Conservation (phyloP, 805 yeast species). For the Tetrapisispora fleetii region DNA sequence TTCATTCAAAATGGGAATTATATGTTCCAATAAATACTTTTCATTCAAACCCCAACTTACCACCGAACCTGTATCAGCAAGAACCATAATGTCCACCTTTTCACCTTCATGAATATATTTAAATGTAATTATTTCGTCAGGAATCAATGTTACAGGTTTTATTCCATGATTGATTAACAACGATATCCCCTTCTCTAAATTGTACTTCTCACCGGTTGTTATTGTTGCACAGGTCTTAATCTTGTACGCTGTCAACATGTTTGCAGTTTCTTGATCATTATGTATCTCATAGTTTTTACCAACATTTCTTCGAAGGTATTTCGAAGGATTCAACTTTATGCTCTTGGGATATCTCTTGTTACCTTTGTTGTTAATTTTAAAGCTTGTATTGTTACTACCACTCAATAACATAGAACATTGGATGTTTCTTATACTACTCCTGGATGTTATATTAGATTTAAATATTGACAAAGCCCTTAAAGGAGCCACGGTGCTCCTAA, state of each 20-base stretch:
- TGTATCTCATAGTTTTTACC: constrained; percentile 5
- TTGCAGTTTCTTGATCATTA: neutral
- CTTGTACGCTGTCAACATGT: neutral
- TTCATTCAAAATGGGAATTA: constrained; percentile 42
- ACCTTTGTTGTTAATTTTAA: neutral
- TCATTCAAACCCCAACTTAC: constrained; percentile 80
- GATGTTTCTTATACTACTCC: too few relatives aligned
- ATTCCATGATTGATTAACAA: constrained; percentile 27
- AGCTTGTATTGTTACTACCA: neutral
- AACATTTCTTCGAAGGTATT: constrained; percentile 13
- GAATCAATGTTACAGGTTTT: constrained; percentile 39
- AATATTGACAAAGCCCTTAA: neutral
- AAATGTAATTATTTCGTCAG: constrained; percentile 59
- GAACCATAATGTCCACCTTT: constrained; percentile 49
- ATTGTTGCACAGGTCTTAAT: constrained; percentile 51
- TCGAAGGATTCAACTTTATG: constrained; percentile 8
- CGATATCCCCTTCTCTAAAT: constrained; percentile 38
- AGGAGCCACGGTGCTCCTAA: neutral
- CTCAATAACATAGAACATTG: too few relatives aligned
- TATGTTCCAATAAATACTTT: constrained; percentile 33
- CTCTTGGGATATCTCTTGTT: constrained; percentile 6
- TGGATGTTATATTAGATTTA: too few relatives aligned
- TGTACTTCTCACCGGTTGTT: constrained; percentile 64
- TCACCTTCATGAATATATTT: constrained; percentile 30
- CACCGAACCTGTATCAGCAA: constrained; percentile 62